Percentiles rank a stretch among this genome's conserved stretches.
Conservation (phyloP, 2,329 filamentous ascomycete species). For the Dactylellina sp. region DNA sequence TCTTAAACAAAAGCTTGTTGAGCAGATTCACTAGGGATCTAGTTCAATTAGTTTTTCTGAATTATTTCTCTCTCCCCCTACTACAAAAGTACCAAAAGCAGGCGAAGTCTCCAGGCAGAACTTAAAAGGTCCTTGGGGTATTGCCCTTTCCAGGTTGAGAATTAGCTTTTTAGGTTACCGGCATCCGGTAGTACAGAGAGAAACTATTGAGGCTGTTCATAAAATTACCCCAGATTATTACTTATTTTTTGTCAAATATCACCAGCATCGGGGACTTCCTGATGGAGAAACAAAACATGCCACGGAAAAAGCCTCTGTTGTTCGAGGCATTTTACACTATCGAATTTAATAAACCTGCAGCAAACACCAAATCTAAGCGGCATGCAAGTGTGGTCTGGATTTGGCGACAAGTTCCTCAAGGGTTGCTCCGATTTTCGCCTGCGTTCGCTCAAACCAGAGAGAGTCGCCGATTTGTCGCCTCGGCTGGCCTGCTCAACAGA, state of each 20-base stretch:
- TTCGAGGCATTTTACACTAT: conserved; percentile 44
- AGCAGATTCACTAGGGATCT: conserved; percentile 16
- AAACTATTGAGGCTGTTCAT: conserved; percentile 35
- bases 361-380: conserved; percentile 29
- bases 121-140: conserved; percentile 20
- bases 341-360: conserved; percentile 31
- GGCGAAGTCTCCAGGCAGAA: conserved; percentile 47
- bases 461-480: conserved; percentile 54
- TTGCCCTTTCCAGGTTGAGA: conserved; percentile 45
- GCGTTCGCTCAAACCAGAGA: conserved; percentile 16
- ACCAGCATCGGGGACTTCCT: conserved; percentile 30
- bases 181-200: conserved; percentile 44
- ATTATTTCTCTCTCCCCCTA: too few relatives aligned
- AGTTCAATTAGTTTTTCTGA: conserved; percentile 12
- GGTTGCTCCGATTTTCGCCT: conserved; percentile 50
- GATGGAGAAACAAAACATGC: conserved; percentile 36
- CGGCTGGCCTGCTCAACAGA: conserved; percentile 29
- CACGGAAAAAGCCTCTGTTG: conserved; percentile 2
- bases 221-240: conserved; percentile 21
- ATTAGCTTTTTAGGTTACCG: conserved; percentile 23
- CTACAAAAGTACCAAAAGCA: background rate
- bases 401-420: conserved; percentile 44
- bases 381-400: conserved; percentile 45
- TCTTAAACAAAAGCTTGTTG: conserved; percentile 29
- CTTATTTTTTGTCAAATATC: conserved; percentile 7